Base-by-base conservation (phyloP, 2,329 filamentous ascomycete genomes). In the Rhexocercosporidium sp. region DNA sequence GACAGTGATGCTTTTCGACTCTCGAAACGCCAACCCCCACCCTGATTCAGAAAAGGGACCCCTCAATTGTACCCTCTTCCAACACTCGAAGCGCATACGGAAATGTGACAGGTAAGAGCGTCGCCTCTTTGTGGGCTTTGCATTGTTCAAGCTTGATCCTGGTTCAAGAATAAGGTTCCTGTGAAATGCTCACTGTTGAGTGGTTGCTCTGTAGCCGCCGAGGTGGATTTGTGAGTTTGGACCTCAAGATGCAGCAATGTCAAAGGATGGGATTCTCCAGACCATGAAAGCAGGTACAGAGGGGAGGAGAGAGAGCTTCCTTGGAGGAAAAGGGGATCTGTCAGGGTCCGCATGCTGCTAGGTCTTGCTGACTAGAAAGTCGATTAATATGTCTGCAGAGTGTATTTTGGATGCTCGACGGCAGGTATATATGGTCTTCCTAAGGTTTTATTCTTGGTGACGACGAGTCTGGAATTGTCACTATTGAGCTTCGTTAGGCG, bases 171-270 rank as follows among this genome's bases (percentile, higher is more conserved):
- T 41, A 31, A 56, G 18, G n/a, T 54, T 62, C 46, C n/a, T 29
- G 34, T 34, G 59, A 65, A 53, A 47, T 51, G 69, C 64, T 49
- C 62, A 49, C 59, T 68, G 63, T 69, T 69, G 70, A 70, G 66
- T 65, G 67, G 68, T 51, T 60, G 16, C 66, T 47, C 65, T 39
- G 59, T 70, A 72, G 69, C 66, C 72, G 72, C 72, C 67, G 59
- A 51, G 41, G 70, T 71, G 71, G 68, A 65, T 39, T 49, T 62
- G 68, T 71, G 64, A 68, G 69, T 69, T 71, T 70, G 54, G 63
- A 65, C 46, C 64, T 63, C 51, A 22, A 27, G 31, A 51, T 62
- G 39, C 49, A 62, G 46, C 34, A 41, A 54, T 27, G 18, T 66
- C 44, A 57, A 60, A 62, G 64, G 56, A 34, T 49, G 44, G 37